Evolutionary conservation across 441 rosid genomes (phyloP).

Genomic region (Gossypium schwendimanii): DNA sequence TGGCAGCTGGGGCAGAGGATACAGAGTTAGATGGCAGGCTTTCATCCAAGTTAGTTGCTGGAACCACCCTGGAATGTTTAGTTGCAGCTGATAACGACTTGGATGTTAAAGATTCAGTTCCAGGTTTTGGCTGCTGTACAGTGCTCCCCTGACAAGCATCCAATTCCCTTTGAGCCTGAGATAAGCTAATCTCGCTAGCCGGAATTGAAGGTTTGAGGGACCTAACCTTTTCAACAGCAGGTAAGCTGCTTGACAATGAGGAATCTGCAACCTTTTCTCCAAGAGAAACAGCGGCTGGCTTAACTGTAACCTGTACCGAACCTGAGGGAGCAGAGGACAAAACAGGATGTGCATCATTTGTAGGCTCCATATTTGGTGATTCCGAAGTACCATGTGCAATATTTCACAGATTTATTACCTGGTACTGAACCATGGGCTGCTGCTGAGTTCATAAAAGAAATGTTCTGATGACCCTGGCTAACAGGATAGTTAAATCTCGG

Average conservation of each 20-base stretch:
- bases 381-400: conserved; percentile 36
- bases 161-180: conserved; percentile 29
- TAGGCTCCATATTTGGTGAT: conserved; percentile 33
- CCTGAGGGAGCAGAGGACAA: conserved; percentile 34
- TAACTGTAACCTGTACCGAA: conserved; percentile 42
- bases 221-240: conserved; percentile 40
- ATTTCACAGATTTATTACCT: conserved; percentile 12
- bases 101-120: conserved; percentile 27
- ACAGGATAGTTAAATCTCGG: conserved; percentile 50
- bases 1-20: conserved; percentile 20
- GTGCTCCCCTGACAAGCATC: conserved; percentile 38
- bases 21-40: conserved; percentile 12
- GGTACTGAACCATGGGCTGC: conserved; percentile 33
- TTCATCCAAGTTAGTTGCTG: conserved; percentile 29
- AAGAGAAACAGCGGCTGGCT: conserved; percentile 35
- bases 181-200: conserved; percentile 29
- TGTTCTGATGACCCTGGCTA: conserved; percentile 56
- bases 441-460: conserved; percentile 41
- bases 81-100: conserved; percentile 28
- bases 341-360: conserved; percentile 35
- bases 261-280: conserved; percentile 26
- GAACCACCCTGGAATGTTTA: conserved; percentile 25
- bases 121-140: conserved; percentile 32
- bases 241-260: conserved; percentile 17
- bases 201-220: conserved; percentile 30